These are phyloP conservation scores for Lipomyces mesembrius DNA, from an alignment of 805 yeast species.

Conservation along the genomic window DNA sequence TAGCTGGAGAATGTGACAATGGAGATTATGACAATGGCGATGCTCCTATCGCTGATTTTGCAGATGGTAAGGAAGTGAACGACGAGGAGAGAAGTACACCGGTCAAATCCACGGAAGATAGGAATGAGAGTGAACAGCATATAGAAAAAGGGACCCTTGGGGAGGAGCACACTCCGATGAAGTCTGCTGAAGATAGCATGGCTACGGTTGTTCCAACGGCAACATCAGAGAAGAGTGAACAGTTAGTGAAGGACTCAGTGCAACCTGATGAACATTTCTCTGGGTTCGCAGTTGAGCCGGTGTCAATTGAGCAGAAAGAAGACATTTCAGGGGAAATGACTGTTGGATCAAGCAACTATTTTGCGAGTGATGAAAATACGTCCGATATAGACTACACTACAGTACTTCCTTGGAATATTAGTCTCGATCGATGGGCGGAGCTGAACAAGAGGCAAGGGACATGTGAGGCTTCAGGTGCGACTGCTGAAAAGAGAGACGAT, in stretches of 20 bases:
- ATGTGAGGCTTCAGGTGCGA: not conserved
- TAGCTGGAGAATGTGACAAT: not conserved
- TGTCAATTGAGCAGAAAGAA: slow-evolving; percentile 3
- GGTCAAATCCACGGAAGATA: not conserved
- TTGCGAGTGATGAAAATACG: slow-evolving; percentile 17
- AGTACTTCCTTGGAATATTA: slow-evolving; percentile 33
- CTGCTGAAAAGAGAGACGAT: slow-evolving; percentile 3
- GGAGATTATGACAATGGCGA: not conserved
- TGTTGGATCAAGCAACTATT: slow-evolving; percentile 13
- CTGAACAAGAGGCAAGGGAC: slow-evolving; percentile 21
- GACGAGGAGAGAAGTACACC: not conserved
- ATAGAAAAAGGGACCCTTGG: not conserved
- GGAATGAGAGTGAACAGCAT: not conserved
- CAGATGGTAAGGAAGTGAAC: not conserved
- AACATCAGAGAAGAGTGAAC: not conserved
- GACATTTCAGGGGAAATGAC: slow-evolving; percentile 2
- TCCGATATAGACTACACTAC: slow-evolving; percentile 28
- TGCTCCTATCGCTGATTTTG: not conserved
- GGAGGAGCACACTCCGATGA: not conserved
- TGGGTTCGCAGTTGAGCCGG: not conserved
- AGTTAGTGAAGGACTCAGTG: not conserved
- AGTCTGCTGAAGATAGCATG: not conserved
- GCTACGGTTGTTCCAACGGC: not conserved
- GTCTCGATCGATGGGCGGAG: slow-evolving; percentile 36
- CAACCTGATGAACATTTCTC: not conserved